These are phyloP conservation scores for Escovopsis sp. DNA, from an alignment of 2,329 filamentous ascomycete genomes.

Conservation along the genomic window DNA sequence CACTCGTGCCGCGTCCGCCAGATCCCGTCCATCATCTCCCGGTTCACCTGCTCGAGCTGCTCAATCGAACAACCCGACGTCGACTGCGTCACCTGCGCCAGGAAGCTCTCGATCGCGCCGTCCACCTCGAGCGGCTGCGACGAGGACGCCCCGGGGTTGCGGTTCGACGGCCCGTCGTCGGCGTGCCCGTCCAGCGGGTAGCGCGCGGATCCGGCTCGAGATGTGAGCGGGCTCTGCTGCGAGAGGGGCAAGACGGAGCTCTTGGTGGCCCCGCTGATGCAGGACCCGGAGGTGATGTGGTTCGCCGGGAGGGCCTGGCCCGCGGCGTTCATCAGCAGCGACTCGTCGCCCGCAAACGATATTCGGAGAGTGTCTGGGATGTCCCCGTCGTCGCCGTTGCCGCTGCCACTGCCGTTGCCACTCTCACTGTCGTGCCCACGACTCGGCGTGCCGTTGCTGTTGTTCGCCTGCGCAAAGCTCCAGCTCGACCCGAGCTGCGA, in stretches of 20 bases:
- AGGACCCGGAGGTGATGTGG: too few relatives aligned
- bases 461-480: slow-evolving; percentile 24
- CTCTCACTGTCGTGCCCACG: too few relatives aligned
- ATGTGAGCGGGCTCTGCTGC: slow-evolving; percentile 1
- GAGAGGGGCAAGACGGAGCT: neutral
- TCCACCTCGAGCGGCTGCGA: slow-evolving; percentile 33
- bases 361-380: too few relatives aligned
- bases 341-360: too few relatives aligned
- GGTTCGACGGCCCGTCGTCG: slow-evolving; percentile 19
- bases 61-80: slow-evolving; percentile 77
- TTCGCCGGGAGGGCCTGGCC: too few relatives aligned
- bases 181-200: slow-evolving; percentile 18
- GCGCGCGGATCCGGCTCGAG: slow-evolving; percentile 12
- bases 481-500: slow-evolving; percentile 46
- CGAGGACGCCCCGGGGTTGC: slow-evolving; percentile 22
- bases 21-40: slow-evolving; percentile 76
- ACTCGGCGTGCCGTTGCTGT: slow-evolving; percentile 4
- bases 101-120: slow-evolving; percentile 39
- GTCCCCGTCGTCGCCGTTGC: too few relatives aligned
- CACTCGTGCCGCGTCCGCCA: slow-evolving; percentile 70
- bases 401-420: too few relatives aligned
- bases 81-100: slow-evolving; percentile 46
- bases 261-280: too few relatives aligned
- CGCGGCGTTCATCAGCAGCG: too few relatives aligned
- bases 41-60: slow-evolving; percentile 87